Evolutionary conservation across 352 stramenopile genomes (phyloP).

Genomic region (Vaucheria bursata): DNA sequence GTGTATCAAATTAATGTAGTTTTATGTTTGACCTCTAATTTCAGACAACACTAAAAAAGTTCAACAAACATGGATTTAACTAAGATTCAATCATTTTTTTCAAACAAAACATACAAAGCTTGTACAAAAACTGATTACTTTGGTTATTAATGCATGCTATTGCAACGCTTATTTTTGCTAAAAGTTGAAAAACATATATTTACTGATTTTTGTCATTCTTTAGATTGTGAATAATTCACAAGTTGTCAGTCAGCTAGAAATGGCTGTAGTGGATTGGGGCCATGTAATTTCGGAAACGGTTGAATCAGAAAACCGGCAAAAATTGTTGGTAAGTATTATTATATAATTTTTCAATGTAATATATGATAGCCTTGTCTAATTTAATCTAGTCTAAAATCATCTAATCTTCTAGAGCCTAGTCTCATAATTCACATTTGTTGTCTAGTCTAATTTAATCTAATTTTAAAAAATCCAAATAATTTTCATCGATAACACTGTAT

Average conservation of each 20-base stretch:
- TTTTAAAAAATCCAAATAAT: background rate
- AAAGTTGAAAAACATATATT: too few relatives aligned
- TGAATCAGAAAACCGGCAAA: slow-evolving; percentile 64
- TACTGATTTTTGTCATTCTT: too few relatives aligned
- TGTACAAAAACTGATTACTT: too few relatives aligned
- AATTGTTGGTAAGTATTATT: slow-evolving; percentile 9
- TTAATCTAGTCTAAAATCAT: background rate
- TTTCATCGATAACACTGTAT: background rate
- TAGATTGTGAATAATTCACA: slow-evolving; percentile 53
- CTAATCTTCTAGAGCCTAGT: too few relatives aligned
- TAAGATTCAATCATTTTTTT: too few relatives aligned
- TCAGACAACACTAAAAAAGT: too few relatives aligned
- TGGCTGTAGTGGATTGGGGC: slow-evolving; percentile 80
- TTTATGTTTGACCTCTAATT: too few relatives aligned
- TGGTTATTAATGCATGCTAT: too few relatives aligned
- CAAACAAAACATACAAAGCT: too few relatives aligned
- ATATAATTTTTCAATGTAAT: background rate
- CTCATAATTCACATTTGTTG: background rate
- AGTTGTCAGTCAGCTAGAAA: slow-evolving; percentile 63
- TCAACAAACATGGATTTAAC: too few relatives aligned
- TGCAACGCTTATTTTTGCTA: too few relatives aligned
- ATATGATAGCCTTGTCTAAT: background rate
- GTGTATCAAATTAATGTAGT: too few relatives aligned
- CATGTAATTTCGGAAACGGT: slow-evolving; percentile 75
- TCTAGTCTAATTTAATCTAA: background rate